phyloP scores from a whole-genome alignment of 257 asterid genomes.

The Solanum ossicruentum region DNA sequence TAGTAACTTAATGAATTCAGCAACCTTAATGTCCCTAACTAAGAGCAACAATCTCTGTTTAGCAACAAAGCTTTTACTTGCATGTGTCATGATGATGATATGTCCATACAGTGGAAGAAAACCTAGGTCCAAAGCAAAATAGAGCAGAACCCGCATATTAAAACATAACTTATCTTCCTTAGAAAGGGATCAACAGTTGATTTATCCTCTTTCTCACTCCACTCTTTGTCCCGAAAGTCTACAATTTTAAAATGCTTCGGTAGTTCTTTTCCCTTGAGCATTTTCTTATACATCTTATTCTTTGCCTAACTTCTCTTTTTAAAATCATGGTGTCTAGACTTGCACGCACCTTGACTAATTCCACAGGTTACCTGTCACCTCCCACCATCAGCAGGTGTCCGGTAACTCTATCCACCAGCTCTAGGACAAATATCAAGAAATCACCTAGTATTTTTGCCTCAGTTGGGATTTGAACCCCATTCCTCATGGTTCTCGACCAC shows the following conservation, averaged over 20 bases:
- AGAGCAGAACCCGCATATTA: background rate
- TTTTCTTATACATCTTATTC: background rate
- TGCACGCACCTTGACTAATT: background rate
- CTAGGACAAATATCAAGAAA: background rate
- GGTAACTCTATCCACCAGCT: background rate
- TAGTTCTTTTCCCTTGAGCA: background rate
- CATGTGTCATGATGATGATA: background rate
- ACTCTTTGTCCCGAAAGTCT: background rate
- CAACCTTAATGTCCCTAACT: background rate
- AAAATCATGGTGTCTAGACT: background rate
- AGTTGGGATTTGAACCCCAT: background rate
- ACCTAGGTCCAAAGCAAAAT: background rate
- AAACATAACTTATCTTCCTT: background rate
- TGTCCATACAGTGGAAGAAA: background rate
- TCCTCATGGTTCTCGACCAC: background rate
- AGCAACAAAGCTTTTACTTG: background rate
- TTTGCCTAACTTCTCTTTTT: background rate
- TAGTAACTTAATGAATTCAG: background rate
- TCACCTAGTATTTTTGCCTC: background rate
- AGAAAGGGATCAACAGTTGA: background rate
- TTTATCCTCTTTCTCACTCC: background rate
- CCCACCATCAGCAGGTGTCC: background rate
- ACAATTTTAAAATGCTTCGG: background rate
- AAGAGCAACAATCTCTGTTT: background rate
- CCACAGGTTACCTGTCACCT: background rate